These are phyloP conservation scores for Alternaria solani DNA, from an alignment of 2,329 filamentous ascomycete genomes.

Conservation along the genomic window DNA sequence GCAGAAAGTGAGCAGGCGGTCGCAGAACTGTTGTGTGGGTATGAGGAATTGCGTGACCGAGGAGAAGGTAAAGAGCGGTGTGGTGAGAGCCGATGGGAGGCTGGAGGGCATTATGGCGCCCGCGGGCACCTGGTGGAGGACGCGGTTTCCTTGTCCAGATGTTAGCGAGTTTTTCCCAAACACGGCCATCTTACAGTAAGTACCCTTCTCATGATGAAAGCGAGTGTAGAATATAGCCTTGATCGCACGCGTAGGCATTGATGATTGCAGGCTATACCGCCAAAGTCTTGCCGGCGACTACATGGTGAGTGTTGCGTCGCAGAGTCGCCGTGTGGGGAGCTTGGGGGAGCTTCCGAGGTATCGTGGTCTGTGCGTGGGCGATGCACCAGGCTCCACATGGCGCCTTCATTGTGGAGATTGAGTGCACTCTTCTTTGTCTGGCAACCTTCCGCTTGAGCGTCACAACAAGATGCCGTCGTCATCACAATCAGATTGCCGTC, in stretches of 20 bases:
- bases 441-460: not conserved
- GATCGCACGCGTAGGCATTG: conserved; percentile 57
- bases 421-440: not conserved
- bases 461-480: not conserved
- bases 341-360: conserved; percentile 3
- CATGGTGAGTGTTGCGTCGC: conserved; percentile 24
- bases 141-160: conserved; percentile 62
- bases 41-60: conserved; percentile 92
- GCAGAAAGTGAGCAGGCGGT: conserved; percentile 81
- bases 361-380: conserved; percentile 17
- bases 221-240: conserved; percentile 72
- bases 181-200: not conserved
- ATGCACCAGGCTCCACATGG: not conserved
- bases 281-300: conserved; percentile 17
- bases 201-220: conserved; percentile 65
- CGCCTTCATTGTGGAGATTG: not conserved
- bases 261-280: not conserved
- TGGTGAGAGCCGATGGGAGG: conserved; percentile 57
- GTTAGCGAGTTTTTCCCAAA: conserved; percentile 5
- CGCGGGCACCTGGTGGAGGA: conserved; percentile 70
- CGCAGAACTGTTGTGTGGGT: conserved; percentile 92
- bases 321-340: conserved; percentile 11
- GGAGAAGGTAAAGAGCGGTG: conserved; percentile 82
- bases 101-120: conserved; percentile 60
- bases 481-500: not conserved